Base-by-base conservation (phyloP, 371 early-diverging fungal species). In the Syncephalastrum racemosum region DNA sequence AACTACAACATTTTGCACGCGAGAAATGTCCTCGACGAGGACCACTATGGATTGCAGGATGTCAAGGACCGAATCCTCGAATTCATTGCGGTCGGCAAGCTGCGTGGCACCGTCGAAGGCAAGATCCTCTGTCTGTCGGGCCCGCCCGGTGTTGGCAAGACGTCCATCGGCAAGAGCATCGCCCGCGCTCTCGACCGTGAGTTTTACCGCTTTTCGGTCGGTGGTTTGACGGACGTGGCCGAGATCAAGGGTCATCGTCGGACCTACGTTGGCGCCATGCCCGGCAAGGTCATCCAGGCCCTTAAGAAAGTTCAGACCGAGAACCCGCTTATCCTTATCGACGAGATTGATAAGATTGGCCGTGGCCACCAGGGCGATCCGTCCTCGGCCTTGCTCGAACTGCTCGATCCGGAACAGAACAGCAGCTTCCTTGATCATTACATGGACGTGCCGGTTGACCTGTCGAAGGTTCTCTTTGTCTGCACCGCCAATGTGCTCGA, bases 221-320 rank as follows among this genome's bases (percentile, higher is more conserved):
- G 99, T 52, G 99, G 99, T 5, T 69, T 98, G 63, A 90, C 91
- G 1, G 99, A 98, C 66, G 98, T 97, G 10, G 96, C 97, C 23
- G 99, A 98, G 67, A 95, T 98, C 72, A 97, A 98, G 82, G 99
- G 98, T 12, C 99, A 97, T 74, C 87, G 99, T 25, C 82, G 99
- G 53, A 98, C 99, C 4, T 98, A 98, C 68, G 97, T 98, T 16
- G 99, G 99, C 50, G 97, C 98, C 6, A 97, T 98, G 99, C 99
- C 99, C n/a, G 99, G 99, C 43, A 97, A 97, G 71, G 93, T 97
- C 4, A 88, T 98, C 39, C 98, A 97, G 73, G 98, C 99, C 1
- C 73, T 98, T 46, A 97, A 97, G 71, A 95, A 95, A 62, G 96
- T 96, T 6, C 94, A 97, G 66, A 95, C 96, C 0, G 96, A 96